These are phyloP conservation scores for Verticillium zaregamsianum DNA, from an alignment of 2,329 filamentous ascomycete species.

Conservation along the genomic window DNA sequence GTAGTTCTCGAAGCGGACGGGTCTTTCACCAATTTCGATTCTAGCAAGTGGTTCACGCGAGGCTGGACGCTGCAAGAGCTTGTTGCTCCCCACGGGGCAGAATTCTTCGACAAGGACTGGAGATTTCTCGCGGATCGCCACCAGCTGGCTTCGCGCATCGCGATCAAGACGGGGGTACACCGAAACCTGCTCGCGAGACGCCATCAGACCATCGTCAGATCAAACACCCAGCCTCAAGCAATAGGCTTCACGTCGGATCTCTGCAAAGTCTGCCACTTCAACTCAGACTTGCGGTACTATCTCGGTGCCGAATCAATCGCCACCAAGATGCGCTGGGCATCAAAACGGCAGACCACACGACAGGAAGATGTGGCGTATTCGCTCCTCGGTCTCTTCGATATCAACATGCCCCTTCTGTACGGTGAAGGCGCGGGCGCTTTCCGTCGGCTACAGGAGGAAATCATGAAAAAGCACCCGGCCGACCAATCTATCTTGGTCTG, in stretches of 20 bases:
- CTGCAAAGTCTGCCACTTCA: too few species aligned
- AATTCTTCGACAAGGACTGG: constrained; percentile 7
- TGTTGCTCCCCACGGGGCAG: constrained; percentile 8
- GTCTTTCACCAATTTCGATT: background rate
- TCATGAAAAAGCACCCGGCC: constrained; percentile 15
- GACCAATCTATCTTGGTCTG: background rate
- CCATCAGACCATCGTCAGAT: constrained; percentile 16
- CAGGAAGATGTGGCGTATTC: constrained; percentile 28
- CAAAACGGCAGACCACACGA: constrained; percentile 21
- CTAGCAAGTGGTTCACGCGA: constrained; percentile 13
- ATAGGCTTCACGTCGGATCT: too few species aligned
- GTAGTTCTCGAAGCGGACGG: background rate
- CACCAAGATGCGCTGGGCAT: constrained; percentile 29
- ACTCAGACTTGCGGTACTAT: too few species aligned
- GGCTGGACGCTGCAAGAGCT: constrained; percentile 17
- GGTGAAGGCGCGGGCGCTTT: constrained; percentile 28
- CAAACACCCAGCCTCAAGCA: background rate
- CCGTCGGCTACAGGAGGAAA: constrained; percentile 28
- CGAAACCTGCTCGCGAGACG: too few species aligned
- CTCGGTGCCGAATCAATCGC: constrained; percentile 12
- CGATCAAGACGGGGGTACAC: too few species aligned
- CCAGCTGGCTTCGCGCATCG: background rate
- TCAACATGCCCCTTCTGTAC: constrained; percentile 30
- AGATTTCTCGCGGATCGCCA: background rate
- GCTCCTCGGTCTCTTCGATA: constrained; percentile 27